Conservation (phyloP, 1,284 basidiomycete species). For the Caloboletus firmus region DNA sequence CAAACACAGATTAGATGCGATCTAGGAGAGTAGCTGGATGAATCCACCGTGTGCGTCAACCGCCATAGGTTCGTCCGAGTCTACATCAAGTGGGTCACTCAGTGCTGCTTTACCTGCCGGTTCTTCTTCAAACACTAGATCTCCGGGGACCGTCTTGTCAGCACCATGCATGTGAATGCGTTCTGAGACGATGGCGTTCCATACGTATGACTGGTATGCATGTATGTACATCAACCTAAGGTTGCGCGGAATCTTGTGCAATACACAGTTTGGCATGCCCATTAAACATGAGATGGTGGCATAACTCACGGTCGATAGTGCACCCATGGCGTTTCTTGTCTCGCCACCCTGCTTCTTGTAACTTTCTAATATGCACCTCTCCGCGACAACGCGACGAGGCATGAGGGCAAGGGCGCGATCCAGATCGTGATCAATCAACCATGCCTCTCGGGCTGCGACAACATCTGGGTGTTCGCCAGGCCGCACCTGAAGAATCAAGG, state of each 20-base stretch:
- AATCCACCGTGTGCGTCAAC: slow-evolving; percentile 45
- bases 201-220: slow-evolving; percentile 98
- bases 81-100: slow-evolving; percentile 40
- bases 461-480: slow-evolving; percentile 91
- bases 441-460: slow-evolving; percentile 74
- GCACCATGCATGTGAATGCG: slow-evolving; percentile 80
- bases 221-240: slow-evolving; percentile 97
- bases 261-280: neutral
- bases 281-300: neutral
- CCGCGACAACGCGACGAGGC: slow-evolving; percentile 89
- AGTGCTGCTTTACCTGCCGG: slow-evolving; percentile 28
- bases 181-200: slow-evolving; percentile 96
- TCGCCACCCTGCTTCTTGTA: slow-evolving; percentile 81
- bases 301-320: slow-evolving; percentile 72
- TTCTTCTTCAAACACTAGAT: slow-evolving; percentile 73
- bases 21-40: slow-evolving; percentile 5
- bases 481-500: slow-evolving; percentile 78
- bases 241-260: slow-evolving; percentile 84
- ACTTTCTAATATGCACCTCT: slow-evolving; percentile 88
- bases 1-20: slow-evolving; percentile 8
- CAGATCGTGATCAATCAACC: slow-evolving; percentile 77
- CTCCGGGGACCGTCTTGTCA: slow-evolving; percentile 78
- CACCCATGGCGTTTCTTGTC: slow-evolving; percentile 81
- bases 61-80: slow-evolving; percentile 39
- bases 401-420: slow-evolving; percentile 78